phyloP scores from a whole-genome alignment of 768 basidiomycete species.

The Leccinum broughii region DNA sequence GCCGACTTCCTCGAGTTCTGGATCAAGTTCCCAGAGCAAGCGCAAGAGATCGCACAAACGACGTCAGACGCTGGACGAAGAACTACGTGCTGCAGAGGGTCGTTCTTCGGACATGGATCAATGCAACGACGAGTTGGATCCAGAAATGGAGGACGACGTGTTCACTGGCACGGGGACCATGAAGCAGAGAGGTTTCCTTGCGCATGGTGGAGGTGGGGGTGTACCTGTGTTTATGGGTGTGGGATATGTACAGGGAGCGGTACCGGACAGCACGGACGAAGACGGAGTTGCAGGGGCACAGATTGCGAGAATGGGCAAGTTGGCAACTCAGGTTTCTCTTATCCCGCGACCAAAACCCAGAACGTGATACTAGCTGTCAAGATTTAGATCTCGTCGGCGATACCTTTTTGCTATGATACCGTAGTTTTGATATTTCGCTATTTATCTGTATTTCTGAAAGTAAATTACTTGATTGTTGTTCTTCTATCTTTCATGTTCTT shows the following conservation, averaged over 20 bases:
- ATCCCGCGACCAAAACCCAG: constrained; percentile 28
- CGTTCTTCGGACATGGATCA: constrained; percentile 34
- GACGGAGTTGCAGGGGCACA: neutral
- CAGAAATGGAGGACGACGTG: constrained; percentile 46
- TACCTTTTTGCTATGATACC: constrained; percentile 7
- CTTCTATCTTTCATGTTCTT: neutral
- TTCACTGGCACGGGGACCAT: constrained; percentile 56
- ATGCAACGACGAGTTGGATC: constrained; percentile 38
- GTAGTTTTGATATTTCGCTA: neutral
- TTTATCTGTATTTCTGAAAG: constrained; percentile 27
- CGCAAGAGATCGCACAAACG: constrained; percentile 28
- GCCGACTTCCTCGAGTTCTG: constrained; percentile 9
- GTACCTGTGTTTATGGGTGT: constrained; percentile 68
- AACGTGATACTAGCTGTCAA: constrained; percentile 7
- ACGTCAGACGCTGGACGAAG: constrained; percentile 68
- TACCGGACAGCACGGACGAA: constrained; percentile 29
- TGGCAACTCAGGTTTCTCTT: constrained; percentile 17
- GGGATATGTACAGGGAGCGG: constrained; percentile 62
- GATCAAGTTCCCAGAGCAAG: constrained; percentile 18
- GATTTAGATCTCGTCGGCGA: neutral
- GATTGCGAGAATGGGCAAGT: constrained; percentile 9
- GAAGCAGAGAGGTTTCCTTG: constrained; percentile 61
- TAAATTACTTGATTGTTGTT: constrained; percentile 8
- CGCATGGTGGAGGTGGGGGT: constrained; percentile 75
- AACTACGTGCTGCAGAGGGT: constrained; percentile 51